Conservation (phyloP, 1,139 yeast genomes). For the Saccharomyces hybrid region DNA sequence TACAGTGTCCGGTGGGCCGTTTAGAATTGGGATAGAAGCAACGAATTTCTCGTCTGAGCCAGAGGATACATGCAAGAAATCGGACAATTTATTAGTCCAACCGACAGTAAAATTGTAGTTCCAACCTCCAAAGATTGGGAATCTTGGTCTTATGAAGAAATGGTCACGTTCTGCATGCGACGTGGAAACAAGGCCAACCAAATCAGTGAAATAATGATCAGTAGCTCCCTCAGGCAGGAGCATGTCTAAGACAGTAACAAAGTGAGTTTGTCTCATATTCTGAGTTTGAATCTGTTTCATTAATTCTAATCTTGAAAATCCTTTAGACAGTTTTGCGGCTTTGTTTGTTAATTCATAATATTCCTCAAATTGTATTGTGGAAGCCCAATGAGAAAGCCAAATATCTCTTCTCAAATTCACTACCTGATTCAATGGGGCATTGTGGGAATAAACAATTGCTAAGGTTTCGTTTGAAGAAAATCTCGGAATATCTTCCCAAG, state of each 20-base stretch:
- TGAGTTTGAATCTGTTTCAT: slow-evolving; percentile 31
- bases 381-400: slow-evolving; percentile 78
- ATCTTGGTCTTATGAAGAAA: slow-evolving; percentile 71
- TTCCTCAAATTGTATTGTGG: slow-evolving; percentile 63
- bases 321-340: slow-evolving; percentile 60
- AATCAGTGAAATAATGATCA: slow-evolving; percentile 73
- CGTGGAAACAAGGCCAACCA: slow-evolving; percentile 92
- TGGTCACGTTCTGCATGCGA: slow-evolving; percentile 44
- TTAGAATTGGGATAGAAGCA: slow-evolving; percentile 61
- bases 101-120: slow-evolving; percentile 90
- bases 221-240: slow-evolving; percentile 42
- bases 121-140: slow-evolving; percentile 95
- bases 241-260: slow-evolving; percentile 34
- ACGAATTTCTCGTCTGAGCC: slow-evolving; percentile 47
- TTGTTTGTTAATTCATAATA: slow-evolving; percentile 71
- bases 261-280: slow-evolving; percentile 2
- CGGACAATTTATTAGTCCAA: slow-evolving; percentile 59
- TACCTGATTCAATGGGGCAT: slow-evolving; percentile 59
- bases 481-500: slow-evolving; percentile 41
- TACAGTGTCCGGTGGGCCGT: slow-evolving; percentile 60
- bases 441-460: slow-evolving; percentile 56
- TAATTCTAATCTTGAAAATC: slow-evolving; percentile 76
- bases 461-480: slow-evolving; percentile 40
- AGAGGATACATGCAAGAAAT: slow-evolving; percentile 41
- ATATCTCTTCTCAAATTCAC: slow-evolving; percentile 59